phyloP scores from a whole-genome alignment of 192 early-diverging fungal species.

The Jimgerdemannia lactiflua region DNA sequence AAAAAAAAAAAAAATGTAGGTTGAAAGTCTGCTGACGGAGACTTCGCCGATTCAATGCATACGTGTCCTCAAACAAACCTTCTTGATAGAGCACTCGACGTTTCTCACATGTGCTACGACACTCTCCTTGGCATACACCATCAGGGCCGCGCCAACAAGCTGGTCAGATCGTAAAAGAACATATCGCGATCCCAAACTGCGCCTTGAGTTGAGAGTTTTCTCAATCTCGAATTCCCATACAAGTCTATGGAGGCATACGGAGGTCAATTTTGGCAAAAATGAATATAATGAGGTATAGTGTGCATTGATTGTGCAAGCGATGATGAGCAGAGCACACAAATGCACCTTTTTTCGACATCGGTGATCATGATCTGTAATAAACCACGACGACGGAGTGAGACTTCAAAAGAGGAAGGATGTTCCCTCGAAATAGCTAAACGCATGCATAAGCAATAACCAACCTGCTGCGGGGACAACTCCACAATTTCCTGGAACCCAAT shows the following conservation, averaged over 20 bases:
- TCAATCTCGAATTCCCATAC: constrained; percentile 52
- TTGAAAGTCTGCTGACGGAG: background rate
- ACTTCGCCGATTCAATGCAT: too few relatives aligned
- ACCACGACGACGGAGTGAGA: too few relatives aligned
- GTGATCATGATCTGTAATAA: constrained; percentile 55
- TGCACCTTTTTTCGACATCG: constrained; percentile 56
- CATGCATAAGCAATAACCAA: constrained; percentile 7
- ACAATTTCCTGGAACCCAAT: constrained; percentile 98
- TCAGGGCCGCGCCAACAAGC: constrained; percentile 86
- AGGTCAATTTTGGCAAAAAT: too few relatives aligned
- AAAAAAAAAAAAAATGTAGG: background rate
- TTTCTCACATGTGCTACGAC: constrained; percentile 70
- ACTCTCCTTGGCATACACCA: constrained; percentile 79
- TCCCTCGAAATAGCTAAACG: too few relatives aligned
- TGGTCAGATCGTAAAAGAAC: constrained; percentile 83
- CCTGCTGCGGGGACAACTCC: constrained; percentile 72
- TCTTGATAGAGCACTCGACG: constrained; percentile 81
- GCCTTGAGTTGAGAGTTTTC: constrained; percentile 40
- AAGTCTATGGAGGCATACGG: constrained; percentile 12
- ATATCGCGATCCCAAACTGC: constrained; percentile 48
- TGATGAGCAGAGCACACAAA: constrained; percentile 9
- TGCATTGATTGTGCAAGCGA: too few relatives aligned
- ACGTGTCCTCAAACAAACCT: constrained; percentile 36
- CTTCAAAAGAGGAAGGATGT: too few relatives aligned
- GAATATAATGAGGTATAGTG: too few relatives aligned